Conservation (phyloP, 2,329 filamentous ascomycete species). For the Madurella fahalii region DNA sequence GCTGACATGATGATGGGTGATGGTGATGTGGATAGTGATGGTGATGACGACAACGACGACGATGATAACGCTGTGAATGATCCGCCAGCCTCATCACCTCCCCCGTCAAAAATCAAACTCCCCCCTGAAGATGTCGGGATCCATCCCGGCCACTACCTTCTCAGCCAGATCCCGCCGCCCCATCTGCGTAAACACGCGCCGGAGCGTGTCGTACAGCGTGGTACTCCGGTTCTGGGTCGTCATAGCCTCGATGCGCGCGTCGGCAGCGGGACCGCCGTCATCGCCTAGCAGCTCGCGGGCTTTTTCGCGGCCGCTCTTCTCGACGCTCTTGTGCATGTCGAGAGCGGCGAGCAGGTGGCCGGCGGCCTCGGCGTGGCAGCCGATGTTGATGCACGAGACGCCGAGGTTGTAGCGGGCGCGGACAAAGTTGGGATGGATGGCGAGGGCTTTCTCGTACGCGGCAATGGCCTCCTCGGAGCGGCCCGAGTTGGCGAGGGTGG, state of each 20-base stretch:
- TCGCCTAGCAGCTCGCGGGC: constrained; percentile 76
- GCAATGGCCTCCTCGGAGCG: constrained; percentile 94
- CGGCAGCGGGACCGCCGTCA: constrained; percentile 39
- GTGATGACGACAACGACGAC: background rate
- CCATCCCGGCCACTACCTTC: constrained; percentile 81
- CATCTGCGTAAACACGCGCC: constrained; percentile 97
- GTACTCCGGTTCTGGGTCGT: constrained; percentile 94
- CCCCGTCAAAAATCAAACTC: constrained; percentile 75
- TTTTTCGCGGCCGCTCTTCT: constrained; percentile 76
- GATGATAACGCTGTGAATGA: background rate
- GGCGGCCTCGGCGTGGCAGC: constrained; percentile 88
- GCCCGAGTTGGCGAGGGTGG: constrained; percentile 91
- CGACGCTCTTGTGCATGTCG: constrained; percentile 92
- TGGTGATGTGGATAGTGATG: too few species aligned
- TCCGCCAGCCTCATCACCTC: constrained; percentile 7
- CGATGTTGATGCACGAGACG: constrained; percentile 95
- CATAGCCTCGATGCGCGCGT: constrained; percentile 79
- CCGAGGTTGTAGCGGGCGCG: constrained; percentile 95
- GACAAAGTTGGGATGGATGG: constrained; percentile 91
- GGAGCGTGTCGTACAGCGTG: constrained; percentile 90
- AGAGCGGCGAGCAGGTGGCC: constrained; percentile 88
- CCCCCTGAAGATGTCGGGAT: constrained; percentile 80
- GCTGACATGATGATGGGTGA: too few species aligned
- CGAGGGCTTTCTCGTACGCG: constrained; percentile 89
- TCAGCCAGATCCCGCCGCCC: constrained; percentile 82